Base-by-base conservation (phyloP, 805 yeast genomes). In the Lachancea lanzarotensis region DNA sequence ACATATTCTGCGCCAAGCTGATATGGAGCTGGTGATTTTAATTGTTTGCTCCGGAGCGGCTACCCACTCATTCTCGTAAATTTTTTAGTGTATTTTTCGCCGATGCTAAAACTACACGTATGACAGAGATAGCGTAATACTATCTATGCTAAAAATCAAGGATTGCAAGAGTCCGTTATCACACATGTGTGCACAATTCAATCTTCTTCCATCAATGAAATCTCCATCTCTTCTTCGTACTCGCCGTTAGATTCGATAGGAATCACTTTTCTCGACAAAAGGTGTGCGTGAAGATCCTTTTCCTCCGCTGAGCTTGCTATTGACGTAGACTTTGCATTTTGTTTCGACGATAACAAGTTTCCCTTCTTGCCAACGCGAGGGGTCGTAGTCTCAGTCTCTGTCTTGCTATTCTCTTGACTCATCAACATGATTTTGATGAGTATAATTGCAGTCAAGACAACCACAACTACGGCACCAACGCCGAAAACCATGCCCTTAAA, bases 401-500 rank as follows among this genome's bases (percentile, higher is more conserved):
- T 13, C 32, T 34, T 19, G 19, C 35, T 36, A 12, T 22, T 13
- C 25, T 38, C 47, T 25, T 38, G 39, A 31, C 42, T 39, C 43
- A 34, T 32, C 16, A 47, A n/a, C 44, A 42, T 38, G 13, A 42
- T 33, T 27, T 42, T 44, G 27, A 47, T 38, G 11, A 47, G 34
- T 4, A 42, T 20, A 20, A 44, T 25, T 10, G 45, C 45, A 3
- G 45, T 47, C 16, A 44, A 27, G 13, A 40, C 13, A 16, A 44
- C 45, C 16, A 47, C 43, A 12, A 47, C 31, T 2, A 45, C 37
- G 31, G 43, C 41, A 22, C 44, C 43, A 2, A 38, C 20, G n/a
- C 47, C 43, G 33, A 44, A 37, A 13, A 47, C n/a, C 27, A 47
- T 11, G 12, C 50, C 50, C 40, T 43, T 47, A 29, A 43, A 35